Conservation (phyloP, 768 basidiomycete species). For the Kwoniella botswanensis region DNA sequence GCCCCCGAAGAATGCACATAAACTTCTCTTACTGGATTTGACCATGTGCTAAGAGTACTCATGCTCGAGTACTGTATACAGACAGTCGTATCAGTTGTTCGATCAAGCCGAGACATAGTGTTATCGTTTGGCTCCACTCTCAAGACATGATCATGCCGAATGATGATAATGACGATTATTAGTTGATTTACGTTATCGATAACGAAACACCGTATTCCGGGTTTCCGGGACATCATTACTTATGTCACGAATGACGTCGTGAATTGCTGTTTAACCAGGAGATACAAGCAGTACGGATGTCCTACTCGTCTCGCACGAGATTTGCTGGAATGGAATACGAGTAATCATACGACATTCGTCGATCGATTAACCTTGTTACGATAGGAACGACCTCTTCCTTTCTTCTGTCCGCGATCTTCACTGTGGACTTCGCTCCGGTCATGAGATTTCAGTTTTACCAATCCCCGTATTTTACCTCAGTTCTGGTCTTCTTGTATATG, state of each 20-base stretch:
- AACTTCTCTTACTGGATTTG: too few relatives aligned
- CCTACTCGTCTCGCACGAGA: background rate
- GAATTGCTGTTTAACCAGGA: background rate
- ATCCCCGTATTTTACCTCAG: too few relatives aligned
- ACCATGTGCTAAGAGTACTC: too few relatives aligned
- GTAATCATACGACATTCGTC: too few relatives aligned
- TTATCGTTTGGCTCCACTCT: background rate
- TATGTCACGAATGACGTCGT: background rate
- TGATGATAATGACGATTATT: background rate
- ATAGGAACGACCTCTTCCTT: too few relatives aligned
- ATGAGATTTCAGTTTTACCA: too few relatives aligned
- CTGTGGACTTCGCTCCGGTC: too few relatives aligned
- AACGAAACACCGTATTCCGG: background rate
- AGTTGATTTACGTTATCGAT: background rate
- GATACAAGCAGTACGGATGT: background rate
- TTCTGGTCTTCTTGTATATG: background rate
- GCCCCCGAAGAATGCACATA: too few relatives aligned
- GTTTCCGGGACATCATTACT: background rate
- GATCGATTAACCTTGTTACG: too few relatives aligned
- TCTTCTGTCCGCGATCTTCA: too few relatives aligned
- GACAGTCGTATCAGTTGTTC: too few relatives aligned
- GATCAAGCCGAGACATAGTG: background rate
- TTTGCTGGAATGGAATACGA: background rate
- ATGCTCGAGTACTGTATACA: too few relatives aligned
- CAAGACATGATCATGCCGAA: background rate